Percentiles rank a stretch among this genome's conserved stretches.
Conservation (phyloP, 2,329 filamentous ascomycete species). For the Talaromyces sp. region DNA sequence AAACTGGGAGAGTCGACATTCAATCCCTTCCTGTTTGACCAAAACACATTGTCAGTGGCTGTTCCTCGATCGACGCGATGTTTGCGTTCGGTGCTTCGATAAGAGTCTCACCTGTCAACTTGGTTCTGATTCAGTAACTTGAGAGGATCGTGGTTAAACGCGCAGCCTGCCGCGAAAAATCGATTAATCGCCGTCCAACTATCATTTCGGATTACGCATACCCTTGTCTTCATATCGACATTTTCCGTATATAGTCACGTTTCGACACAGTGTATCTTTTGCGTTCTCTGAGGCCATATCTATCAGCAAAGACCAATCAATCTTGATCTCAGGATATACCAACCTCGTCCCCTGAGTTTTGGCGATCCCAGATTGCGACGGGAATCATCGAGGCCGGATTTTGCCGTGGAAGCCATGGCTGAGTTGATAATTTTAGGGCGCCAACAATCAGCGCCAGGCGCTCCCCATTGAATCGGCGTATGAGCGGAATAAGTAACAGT, state of each 20-base stretch:
- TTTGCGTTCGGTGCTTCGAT: background rate
- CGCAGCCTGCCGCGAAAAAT: constrained; percentile 57
- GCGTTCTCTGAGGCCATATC: constrained; percentile 57
- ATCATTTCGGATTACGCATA: constrained; percentile 21
- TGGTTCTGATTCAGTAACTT: constrained; percentile 51
- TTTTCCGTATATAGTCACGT: constrained; percentile 88
- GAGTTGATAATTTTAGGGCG: constrained; percentile 28
- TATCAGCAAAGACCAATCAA: constrained; percentile 7
- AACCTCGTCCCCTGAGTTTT: constrained; percentile 49
- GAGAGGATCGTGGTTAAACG: constrained; percentile 80
- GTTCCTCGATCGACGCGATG: background rate
- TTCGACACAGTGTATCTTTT: constrained; percentile 87
- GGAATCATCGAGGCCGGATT: constrained; percentile 44
- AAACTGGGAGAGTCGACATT: constrained; percentile 97
- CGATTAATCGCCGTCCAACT: constrained; percentile 3
- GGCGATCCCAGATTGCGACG: constrained; percentile 47
- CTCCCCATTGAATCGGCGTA: constrained; percentile 40
- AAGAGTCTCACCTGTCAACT: constrained; percentile 36
- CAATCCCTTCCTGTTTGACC: constrained; percentile 62
- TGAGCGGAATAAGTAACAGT: constrained; percentile 29
- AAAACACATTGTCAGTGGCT: constrained; percentile 22
- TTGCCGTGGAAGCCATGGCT: constrained; percentile 44
- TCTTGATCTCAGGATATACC: constrained; percentile 22
- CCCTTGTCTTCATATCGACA: constrained; percentile 89
- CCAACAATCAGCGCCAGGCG: constrained; percentile 35